Evolutionary conservation across 2,329 filamentous ascomycete genomes (phyloP).

Genomic region (Penicillium sp.): DNA sequence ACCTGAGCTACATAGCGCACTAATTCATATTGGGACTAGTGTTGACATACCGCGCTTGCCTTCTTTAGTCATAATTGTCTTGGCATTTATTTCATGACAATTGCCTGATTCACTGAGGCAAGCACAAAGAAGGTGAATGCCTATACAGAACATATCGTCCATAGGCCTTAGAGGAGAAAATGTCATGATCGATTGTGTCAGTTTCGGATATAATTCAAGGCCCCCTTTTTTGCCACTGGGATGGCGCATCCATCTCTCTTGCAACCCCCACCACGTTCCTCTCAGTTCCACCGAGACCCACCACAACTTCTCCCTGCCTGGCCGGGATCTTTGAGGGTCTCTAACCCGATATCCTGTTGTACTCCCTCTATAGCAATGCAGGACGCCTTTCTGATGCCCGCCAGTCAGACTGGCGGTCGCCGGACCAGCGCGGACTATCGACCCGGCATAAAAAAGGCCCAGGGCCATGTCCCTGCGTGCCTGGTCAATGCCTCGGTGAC

Average conservation of each 20-base stretch:
- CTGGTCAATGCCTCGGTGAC: constrained; percentile 97
- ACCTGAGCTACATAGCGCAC: constrained; percentile 33
- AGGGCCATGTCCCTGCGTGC: constrained; percentile 82
- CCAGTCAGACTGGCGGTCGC: constrained; percentile 70
- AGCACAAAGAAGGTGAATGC: not conserved
- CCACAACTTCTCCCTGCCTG: constrained; percentile 27
- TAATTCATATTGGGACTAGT: constrained; percentile 45
- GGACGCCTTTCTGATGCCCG: constrained; percentile 89
- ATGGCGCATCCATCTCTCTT: constrained; percentile 35
- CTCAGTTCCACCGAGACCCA: constrained; percentile 37
- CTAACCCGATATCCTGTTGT: constrained; percentile 26
- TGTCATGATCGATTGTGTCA: not conserved
- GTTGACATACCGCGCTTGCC: constrained; percentile 43
- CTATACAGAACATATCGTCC: not conserved
- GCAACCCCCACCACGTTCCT: constrained; percentile 19
- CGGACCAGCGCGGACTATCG: constrained; percentile 69
- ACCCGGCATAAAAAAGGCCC: constrained; percentile 76
- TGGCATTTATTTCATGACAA: constrained; percentile 6
- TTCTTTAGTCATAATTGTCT: constrained; percentile 50
- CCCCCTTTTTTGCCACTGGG: constrained; percentile 10
- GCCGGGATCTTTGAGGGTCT: constrained; percentile 29
- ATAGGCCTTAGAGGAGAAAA: not conserved
- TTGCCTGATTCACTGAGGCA: not conserved
- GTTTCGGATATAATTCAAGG: constrained; percentile 2
- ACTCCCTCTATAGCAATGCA: constrained; percentile 48